Percentiles rank a stretch among this genome's conserved stretches.
These are phyloP conservation scores for Metarhizium album DNA, from an alignment of 2,329 filamentous ascomycete genomes.

Conservation along the genomic window DNA sequence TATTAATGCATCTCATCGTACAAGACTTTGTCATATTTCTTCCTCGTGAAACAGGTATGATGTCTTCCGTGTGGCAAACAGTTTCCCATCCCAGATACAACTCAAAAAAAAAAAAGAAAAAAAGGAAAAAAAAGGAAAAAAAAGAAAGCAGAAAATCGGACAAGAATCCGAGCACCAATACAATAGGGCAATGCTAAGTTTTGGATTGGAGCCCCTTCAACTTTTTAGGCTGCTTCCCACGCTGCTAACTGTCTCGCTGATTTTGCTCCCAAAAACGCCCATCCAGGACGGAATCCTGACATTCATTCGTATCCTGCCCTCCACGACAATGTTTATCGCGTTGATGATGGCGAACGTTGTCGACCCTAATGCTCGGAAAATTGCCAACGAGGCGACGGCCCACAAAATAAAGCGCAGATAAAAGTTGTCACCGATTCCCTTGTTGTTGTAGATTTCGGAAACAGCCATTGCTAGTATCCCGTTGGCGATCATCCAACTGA, in stretches of 20 bases:
- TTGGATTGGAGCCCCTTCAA: slow-evolving; percentile 10
- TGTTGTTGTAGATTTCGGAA: slow-evolving; percentile 69
- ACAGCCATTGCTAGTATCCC: slow-evolving; percentile 89
- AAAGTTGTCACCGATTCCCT: slow-evolving; percentile 66
- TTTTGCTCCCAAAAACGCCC: slow-evolving; percentile 30
- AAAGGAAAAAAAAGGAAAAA: too few species aligned
- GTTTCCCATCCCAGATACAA: background rate
- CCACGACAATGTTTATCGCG: slow-evolving; percentile 70
- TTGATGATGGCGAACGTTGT: slow-evolving; percentile 78
- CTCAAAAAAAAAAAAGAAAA: background rate
- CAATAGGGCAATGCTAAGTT: background rate
- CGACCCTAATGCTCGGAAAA: slow-evolving; percentile 78
- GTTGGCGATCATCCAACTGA: slow-evolving; percentile 88
- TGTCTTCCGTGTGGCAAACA: background rate
- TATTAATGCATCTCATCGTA: slow-evolving; percentile 11
- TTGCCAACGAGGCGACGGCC: slow-evolving; percentile 73
- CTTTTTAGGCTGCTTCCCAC: slow-evolving; percentile 33
- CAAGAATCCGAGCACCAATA: too few species aligned
- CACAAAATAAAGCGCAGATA: slow-evolving; percentile 92
- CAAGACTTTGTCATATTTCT: slow-evolving; percentile 5
- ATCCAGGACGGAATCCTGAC: slow-evolving; percentile 38
- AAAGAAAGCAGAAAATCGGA: too few species aligned
- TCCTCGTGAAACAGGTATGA: background rate
- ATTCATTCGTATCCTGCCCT: slow-evolving; percentile 61
- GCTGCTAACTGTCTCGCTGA: slow-evolving; percentile 39